Base-by-base conservation (phyloP, 352 stramenopile genomes). In the Phytophthora sansomeana region DNA sequence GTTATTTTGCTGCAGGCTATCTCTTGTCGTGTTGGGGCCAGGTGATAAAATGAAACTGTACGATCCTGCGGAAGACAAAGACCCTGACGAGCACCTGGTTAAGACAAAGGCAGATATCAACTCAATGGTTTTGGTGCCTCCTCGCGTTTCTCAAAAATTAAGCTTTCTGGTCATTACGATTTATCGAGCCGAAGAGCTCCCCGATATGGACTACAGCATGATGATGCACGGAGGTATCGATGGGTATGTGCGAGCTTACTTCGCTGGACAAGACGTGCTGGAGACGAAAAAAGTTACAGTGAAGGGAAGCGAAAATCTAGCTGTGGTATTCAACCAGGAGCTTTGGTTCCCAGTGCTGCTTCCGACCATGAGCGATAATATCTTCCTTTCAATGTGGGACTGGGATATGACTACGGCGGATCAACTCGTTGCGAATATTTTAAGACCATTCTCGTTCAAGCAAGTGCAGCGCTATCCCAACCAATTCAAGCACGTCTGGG, bases 321-420 rank as follows among this genome's bases (percentile, higher is more conserved):
- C 49, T 3, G 67, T 80, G 6, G 63, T 77, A 43, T 87, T 91
- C 59, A 85, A 91, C 64, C 74, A 96, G 46, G 89, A 97, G 60
- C 72, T 97, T 38, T 97, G 89, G 91, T 90, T 97, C 64, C 89
- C 88, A 10, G 78, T 96, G 1, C 58, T 93, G 3, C 61, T 95
- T 24, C 90, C 88, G 30, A 90, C 72, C 16, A 94, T 97, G 80
- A 90, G 78, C 55, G 87, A 94, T 63, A 83, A 82, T 36, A 87
- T 97, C 19, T 86, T 83, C 33, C 60, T 97, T n/a, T 94, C 83
- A 7, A 54, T 97, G 17, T 96, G 84, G 83, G 91, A 97, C 71
- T 90, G 75, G 61, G 75, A 89, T n/a, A 59, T 89, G 55, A 85
- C 77, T 14, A 73, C 67, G 14, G 77, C 95, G 13, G 77, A 96